phyloP scores from a whole-genome alignment of 805 yeast genomes.

The Barnettozyma wickerhamii region DNA sequence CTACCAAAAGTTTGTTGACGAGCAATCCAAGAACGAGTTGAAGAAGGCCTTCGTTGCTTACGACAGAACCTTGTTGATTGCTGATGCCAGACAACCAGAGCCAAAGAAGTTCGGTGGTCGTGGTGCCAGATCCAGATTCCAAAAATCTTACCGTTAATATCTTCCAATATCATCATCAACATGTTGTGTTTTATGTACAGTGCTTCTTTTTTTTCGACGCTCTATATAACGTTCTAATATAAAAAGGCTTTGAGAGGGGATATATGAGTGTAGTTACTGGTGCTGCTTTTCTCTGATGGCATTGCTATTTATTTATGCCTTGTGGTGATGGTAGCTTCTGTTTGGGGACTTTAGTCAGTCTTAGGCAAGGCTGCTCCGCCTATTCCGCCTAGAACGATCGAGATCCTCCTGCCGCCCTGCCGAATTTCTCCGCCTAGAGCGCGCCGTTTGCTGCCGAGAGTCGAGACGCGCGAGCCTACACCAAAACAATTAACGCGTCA shows the following conservation, averaged over 20 bases:
- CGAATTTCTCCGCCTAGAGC: too few species aligned
- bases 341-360: too few species aligned
- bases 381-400: too few species aligned
- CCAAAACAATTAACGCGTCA: slow-evolving; percentile 4
- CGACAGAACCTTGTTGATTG: slow-evolving; percentile 99
- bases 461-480: too few species aligned
- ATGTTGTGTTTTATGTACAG: slow-evolving; percentile 16
- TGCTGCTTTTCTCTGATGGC: too few species aligned
- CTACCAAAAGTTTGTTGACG: slow-evolving; percentile 99
- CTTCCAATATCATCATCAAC: slow-evolving; percentile 12
- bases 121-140: slow-evolving; percentile 99
- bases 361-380: too few species aligned
- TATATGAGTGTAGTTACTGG: neutral
- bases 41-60: slow-evolving; percentile 96
- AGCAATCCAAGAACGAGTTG: slow-evolving; percentile 98
- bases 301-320: too few species aligned
- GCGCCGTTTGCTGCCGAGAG: too few species aligned
- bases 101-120: slow-evolving; percentile 99
- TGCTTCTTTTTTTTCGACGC: slow-evolving; percentile 15
- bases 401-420: too few species aligned
- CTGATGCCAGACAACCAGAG: slow-evolving; percentile 99
- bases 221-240: slow-evolving; percentile 12
- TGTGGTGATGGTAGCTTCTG: too few species aligned
- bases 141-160: slow-evolving; percentile 97
- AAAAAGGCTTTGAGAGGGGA: slow-evolving; percentile 10